Base-by-base conservation (phyloP, 2,329 filamentous ascomycete species). In the Aureobasidium namibiae region DNA sequence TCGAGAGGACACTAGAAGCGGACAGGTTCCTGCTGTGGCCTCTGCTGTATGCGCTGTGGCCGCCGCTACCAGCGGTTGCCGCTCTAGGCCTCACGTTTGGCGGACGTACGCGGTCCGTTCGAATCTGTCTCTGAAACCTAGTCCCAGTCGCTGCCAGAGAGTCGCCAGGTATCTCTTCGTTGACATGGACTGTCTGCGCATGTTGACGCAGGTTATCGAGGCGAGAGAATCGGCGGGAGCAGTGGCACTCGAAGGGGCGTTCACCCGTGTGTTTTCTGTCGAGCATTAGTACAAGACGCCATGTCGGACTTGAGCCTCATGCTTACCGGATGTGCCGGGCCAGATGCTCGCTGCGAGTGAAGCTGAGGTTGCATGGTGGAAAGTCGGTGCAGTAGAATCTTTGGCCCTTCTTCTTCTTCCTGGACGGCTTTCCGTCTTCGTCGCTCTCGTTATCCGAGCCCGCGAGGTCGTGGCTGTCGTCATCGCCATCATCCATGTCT, bases 381-480 rank as follows among this genome's bases (percentile, higher is more conserved):
- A 90, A 97, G 33, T 96, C 91, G 4, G 88, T 95, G 75, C 94
- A 99, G 74, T 92, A 96, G 74, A 99, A 99, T 46, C 90, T 85
- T 72, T 96, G 91, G 0, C 91, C 90, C 74, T 96, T 96, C 76
- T 96, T 96, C 81, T 96, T 96, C 82, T 96, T 97, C 76, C 95
- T 95, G 56, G 82, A 86, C 9, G 89, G 87, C 63, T 87, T 83
- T 62, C 90, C 88, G 13, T 88, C 88, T 33, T 79, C 78, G 62
- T 75, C 77, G 62, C 77, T 80, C 26, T 80, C 78, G 54, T 77
- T 76, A 66, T 80, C 78, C 10, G 77, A 79, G 1, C 67, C 76
- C 45, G 67, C 67, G 11, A 87, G 87, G n/a, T 88, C 86, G 38
- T 79, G 83, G 56, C 89, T 87, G 11, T 87, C 87, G 18, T 88